Base-by-base conservation (phyloP, 169 alveolate species). In the Eimeria falciformis region DNA sequence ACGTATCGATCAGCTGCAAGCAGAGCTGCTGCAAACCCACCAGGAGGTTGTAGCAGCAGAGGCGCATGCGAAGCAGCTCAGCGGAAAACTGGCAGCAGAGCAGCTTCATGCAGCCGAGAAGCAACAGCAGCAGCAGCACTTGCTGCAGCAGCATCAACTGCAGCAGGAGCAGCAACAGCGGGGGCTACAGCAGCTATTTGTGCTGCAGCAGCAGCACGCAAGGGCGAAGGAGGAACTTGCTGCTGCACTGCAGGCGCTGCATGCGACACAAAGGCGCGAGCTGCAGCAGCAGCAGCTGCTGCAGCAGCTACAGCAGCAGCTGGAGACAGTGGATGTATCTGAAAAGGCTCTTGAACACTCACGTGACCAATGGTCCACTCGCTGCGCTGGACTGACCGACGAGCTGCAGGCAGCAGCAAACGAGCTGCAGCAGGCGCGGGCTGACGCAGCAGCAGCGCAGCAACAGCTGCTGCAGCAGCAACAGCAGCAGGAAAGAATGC, bases 291-390 rank as follows among this genome's bases (percentile, higher is more conserved):
- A 78, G 71, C 88, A 17, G 88, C 88, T 78, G 88, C 73, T 78
- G 73, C 88, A 78, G 88, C 88, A 78, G 73, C 88, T 78, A 71
- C 88, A 78, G 88, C 88, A 78, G 88, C 73, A 78, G 73, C 88
- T 50, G 88, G 46, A 50, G 84, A 7, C 27, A 18, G 84, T 21
- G 25, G 88, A 78, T 17, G 71, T 78, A 7, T 27, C 55, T 25
- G 88, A 78, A 50, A 78, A 43, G 40, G 45, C 45, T 29, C 69
- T 77, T 0, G 69, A 77, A 25, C 37, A 78, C 37, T 50, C 73
- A n/a, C 47, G 55, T 27, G 73, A 29, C 55, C 46, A 29, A 17
- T 50, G 53, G 55, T 25, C 88, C 21, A 4, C 71, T 18, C 88
- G 88, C 33, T 78, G 88, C 29, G 88, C 71, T 53, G 23, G 53